These are phyloP conservation scores for Solanum okadae DNA, from an alignment of 257 asterid species.

Conservation along the genomic window DNA sequence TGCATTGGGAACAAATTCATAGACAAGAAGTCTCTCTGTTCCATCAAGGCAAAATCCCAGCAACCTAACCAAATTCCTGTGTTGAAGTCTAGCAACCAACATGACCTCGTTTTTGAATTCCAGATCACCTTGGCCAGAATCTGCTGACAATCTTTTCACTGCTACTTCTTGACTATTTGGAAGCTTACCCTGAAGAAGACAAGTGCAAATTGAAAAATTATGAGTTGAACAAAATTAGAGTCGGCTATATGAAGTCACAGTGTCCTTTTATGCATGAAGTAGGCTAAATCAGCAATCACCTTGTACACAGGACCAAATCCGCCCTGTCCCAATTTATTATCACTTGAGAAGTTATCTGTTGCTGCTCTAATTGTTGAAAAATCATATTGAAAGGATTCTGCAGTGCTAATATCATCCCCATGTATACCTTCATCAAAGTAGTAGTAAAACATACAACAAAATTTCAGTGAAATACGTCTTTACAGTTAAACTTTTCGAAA, in stretches of 20 bases:
- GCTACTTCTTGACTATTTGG: conserved; percentile 11
- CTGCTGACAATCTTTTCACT: conserved; percentile 12
- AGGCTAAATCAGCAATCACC: not conserved
- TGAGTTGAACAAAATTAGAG: not conserved
- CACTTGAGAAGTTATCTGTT: conserved; percentile 2
- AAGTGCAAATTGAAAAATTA: not conserved
- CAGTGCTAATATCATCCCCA: not conserved
- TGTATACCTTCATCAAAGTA: not conserved
- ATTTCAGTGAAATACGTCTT: not conserved
- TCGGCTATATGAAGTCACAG: not conserved
- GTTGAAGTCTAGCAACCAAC: conserved; percentile 15
- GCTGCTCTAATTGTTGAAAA: conserved; percentile 2
- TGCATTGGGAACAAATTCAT: too few relatives aligned
- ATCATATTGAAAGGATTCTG: conserved; percentile 11
- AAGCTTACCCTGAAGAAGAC: conserved; percentile 1
- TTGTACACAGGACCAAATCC: conserved; percentile 15
- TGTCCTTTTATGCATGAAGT: not conserved
- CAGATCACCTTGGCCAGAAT: conserved; percentile 2
- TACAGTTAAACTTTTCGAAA: not conserved
- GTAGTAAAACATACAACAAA: not conserved
- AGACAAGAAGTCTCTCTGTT: conserved; percentile 15
- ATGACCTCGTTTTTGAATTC: conserved; percentile 13
- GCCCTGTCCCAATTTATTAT: not conserved
- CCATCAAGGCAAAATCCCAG: conserved; percentile 11
- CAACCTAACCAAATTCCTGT: conserved; percentile 13